Percentiles rank a stretch among this genome's conserved stretches.
phyloP scores from a whole-genome alignment of 2,329 filamentous ascomycete genomes.

The Ilyonectria destructans region DNA sequence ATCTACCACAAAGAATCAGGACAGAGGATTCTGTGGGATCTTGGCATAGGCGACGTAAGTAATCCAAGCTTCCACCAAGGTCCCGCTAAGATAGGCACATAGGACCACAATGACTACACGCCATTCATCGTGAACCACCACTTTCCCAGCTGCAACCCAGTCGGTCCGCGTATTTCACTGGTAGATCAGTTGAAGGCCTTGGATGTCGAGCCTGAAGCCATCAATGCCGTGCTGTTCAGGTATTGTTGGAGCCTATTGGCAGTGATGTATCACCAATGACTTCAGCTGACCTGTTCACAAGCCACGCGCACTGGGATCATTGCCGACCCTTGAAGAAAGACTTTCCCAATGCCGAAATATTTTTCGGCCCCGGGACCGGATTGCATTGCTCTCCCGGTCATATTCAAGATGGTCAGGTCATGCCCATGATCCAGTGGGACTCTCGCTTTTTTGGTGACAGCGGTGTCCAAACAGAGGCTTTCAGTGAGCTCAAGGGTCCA shows the following conservation, averaged over 20 bases:
- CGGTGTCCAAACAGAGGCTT: not conserved
- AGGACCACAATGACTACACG: constrained; percentile 25
- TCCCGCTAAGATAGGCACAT: not conserved
- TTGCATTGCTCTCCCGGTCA: constrained; percentile 28
- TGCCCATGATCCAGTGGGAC: constrained; percentile 29
- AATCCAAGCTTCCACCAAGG: no score
- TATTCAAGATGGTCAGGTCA: not conserved
- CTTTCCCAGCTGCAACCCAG: constrained; percentile 25
- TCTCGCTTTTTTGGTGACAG: constrained; percentile 27
- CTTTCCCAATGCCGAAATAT: constrained; percentile 24
- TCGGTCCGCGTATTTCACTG: constrained; percentile 21
- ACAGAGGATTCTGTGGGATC: constrained; percentile 23
- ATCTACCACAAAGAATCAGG: constrained; percentile 18
- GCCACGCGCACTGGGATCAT: constrained; percentile 35
- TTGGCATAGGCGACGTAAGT: constrained; percentile 29
- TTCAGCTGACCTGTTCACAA: not conserved
- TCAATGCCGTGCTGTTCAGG: constrained; percentile 28
- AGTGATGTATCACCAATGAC: not conserved
- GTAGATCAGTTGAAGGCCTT: constrained; percentile 15
- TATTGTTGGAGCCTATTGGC: not conserved
- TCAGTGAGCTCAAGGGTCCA: constrained; percentile 15
- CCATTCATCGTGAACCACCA: constrained; percentile 27
- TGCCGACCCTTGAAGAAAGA: constrained; percentile 19
- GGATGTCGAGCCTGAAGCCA: constrained; percentile 9
- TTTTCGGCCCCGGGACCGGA: constrained; percentile 27